phyloP scores from a whole-genome alignment of 768 basidiomycete genomes.

The Cystofilobasidium macerans region DNA sequence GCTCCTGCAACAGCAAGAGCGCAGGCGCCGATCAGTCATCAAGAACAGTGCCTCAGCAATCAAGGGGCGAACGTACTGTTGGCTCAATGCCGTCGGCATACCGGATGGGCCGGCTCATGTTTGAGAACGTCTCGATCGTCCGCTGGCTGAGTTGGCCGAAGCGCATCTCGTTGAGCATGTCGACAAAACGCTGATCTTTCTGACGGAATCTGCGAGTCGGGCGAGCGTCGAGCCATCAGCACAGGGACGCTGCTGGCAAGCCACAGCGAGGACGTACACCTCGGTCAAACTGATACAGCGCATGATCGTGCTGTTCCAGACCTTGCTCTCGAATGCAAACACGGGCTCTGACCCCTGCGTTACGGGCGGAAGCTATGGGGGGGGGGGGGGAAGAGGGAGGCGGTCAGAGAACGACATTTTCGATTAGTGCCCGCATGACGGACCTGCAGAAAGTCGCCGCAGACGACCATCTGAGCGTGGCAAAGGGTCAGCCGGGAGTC shows the following conservation, averaged over 20 bases:
- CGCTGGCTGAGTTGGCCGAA: constrained; percentile 58
- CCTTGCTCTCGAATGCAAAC: constrained; percentile 81
- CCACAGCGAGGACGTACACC: constrained; percentile 12
- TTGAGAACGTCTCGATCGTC: constrained; percentile 61
- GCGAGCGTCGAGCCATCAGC: neutral
- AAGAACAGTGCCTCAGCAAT: no score
- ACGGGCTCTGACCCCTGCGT: constrained; percentile 57
- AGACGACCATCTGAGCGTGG: constrained; percentile 60
- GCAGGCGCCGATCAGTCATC: no score
- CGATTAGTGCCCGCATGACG: no score
- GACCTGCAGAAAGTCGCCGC: constrained; percentile 77
- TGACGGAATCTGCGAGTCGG: neutral
- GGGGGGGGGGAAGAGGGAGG: neutral
- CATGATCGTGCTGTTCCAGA: constrained; percentile 62
- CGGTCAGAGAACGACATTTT: neutral
- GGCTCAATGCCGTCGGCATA: constrained; percentile 75
- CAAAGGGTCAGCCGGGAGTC: no score
- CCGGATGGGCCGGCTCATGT: constrained; percentile 53
- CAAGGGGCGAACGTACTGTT: constrained; percentile 64
- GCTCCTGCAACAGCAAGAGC: constrained; percentile 34
- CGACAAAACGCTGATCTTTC: constrained; percentile 40
- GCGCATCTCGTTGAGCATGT: constrained; percentile 98
- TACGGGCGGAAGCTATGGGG: constrained; percentile 75
- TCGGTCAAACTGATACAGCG: constrained; percentile 84
- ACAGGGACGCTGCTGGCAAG: neutral